Evolutionary conservation across 768 basidiomycete species (phyloP), one percentile per base, ranked within the genome.

Genomic region (Russula sp.): DNA sequence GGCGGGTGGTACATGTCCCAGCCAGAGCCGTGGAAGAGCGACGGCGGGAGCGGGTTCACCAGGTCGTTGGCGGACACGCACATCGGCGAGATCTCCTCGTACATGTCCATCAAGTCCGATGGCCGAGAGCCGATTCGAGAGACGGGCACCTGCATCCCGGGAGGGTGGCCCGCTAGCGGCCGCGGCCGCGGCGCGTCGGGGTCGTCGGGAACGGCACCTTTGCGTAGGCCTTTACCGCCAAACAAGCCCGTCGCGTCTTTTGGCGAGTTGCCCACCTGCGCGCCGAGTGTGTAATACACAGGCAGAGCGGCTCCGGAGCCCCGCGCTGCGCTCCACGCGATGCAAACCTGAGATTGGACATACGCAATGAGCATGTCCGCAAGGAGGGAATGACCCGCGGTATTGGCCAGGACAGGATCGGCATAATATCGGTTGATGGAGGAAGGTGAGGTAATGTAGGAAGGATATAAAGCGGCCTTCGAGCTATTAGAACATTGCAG

Each of bases 51-150:
- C 1, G 97, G 97, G 75, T 98, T 98, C 73, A 99, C 92, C 55
- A 98, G 79, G 72, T 99, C 95, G 73, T 98, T 96, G n/a, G 97
- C 97, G 22, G 87, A 88, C 0, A 92, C 93, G 73, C 97, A 98
- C 76, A 81, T 93, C 7, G 96, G 97, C 42, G 84, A 80, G 54
- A 96, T 83, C 73, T 98, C 97, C 71, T 90, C 83, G 72, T 88
- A 96, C 4, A 83, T 78, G 1, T 76, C 73, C 13, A 71, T 62
- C 32, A 73, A 55, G 66, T 73, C 73, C 22, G 65, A 67, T 1
- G 90, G 90, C 2, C 81, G 83, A 7, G 84, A 82, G 61, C 80
- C 82, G 72, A 98, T 86, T 8, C 91, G 81, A 36, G 82, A 79
- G 0, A 81, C 78, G 4, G 95, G 96, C 4, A 97, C 83, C 41